Evolutionary conservation across 2,329 filamentous ascomycete species (phyloP), one percentile per base, ranked within the genome.

Genomic region (Rutstroemia sp.): DNA sequence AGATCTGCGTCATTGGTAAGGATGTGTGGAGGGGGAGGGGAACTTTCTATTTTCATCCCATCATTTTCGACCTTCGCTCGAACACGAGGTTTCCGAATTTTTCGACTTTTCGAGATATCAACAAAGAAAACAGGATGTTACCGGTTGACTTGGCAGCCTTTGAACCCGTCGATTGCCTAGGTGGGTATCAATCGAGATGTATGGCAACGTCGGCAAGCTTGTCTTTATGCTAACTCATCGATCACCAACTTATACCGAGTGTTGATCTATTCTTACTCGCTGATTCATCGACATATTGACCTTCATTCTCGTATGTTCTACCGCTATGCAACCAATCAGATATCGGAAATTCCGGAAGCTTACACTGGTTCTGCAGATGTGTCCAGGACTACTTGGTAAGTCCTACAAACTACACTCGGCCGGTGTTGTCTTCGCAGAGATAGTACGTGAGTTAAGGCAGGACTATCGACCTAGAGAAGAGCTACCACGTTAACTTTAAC

Each of bases 1-100:
- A 14, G 40, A 53, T 25, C 40, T 25, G 50, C 39, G 50, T 46
- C 39, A 52, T 52, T 45, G 50, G 40, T 34, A 44, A 25, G 19
- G 1, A 25, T 27, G 12, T 38, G 23, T 36, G 51, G 25, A 47
- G 12, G 51, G 47, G 45, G 25, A 27, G 7, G 23, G 23, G 23
- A 23, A 23, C 23, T 25, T 38, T 54, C 51, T 54, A 39, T 53
- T 48, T 53, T 39, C 16, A 34, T 53, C 51, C 19, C 1, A 53
- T 27, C 25, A 27, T 7, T 27, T 27, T 27, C 7, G 5, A 7
- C 25, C 25, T 27, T 27, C 25, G 6, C 25, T 27, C 25, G 5
- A 27, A 27, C 25, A 27, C 25, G 25, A 27, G 25, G 7, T 27
- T 7, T 27, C 7, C 25, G 25, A 27, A 5, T 7, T 23, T 23